Evolutionary conservation across 768 basidiomycete genomes (phyloP).

Genomic region (Neoboletus subvelutipes): DNA sequence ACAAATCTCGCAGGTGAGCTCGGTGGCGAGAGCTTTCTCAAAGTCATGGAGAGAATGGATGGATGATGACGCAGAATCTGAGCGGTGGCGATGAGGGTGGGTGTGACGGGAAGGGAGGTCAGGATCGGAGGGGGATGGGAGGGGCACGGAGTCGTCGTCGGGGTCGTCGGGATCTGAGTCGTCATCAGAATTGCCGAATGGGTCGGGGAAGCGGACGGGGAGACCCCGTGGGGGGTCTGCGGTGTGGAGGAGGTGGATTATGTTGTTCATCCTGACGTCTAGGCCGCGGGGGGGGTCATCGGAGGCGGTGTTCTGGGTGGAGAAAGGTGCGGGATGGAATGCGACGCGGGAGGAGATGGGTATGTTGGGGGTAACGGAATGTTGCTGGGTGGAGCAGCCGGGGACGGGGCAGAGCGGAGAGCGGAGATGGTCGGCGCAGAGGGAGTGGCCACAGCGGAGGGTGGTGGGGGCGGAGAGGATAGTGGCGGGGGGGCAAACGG

Average conservation of each 20-base stretch:
- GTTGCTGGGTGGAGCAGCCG: slow-evolving; percentile 30
- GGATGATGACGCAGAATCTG: slow-evolving; percentile 29
- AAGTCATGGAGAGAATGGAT: slow-evolving; percentile 38
- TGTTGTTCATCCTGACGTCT: slow-evolving; percentile 61
- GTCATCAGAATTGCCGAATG: slow-evolving; percentile 31
- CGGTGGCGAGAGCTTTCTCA: slow-evolving; percentile 59
- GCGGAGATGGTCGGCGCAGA: slow-evolving; percentile 62
- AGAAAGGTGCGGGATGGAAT: slow-evolving; percentile 38
- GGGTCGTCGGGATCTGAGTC: slow-evolving; percentile 32
- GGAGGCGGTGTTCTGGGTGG: background rate
- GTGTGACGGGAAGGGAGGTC: slow-evolving; percentile 23
- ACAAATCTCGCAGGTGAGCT: slow-evolving; percentile 91
- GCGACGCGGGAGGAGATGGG: slow-evolving; percentile 39
- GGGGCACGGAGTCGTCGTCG: slow-evolving; percentile 15
- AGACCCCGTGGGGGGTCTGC: slow-evolving; percentile 9
- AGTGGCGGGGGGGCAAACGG: slow-evolving; percentile 44
- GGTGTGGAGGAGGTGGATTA: slow-evolving; percentile 45
- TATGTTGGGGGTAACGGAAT: slow-evolving; percentile 36
- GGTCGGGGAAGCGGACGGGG: slow-evolving; percentile 16
- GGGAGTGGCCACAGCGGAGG: slow-evolving; percentile 80
- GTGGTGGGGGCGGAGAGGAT: slow-evolving; percentile 47
- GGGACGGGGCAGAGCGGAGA: slow-evolving; percentile 36
- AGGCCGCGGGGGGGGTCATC: slow-evolving; percentile 9
- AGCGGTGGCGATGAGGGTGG: slow-evolving; percentile 28
- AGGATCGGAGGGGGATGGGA: slow-evolving; percentile 1